phyloP scores from a whole-genome alignment of 768 basidiomycete genomes.

The Tephrocybe sp. region DNA sequence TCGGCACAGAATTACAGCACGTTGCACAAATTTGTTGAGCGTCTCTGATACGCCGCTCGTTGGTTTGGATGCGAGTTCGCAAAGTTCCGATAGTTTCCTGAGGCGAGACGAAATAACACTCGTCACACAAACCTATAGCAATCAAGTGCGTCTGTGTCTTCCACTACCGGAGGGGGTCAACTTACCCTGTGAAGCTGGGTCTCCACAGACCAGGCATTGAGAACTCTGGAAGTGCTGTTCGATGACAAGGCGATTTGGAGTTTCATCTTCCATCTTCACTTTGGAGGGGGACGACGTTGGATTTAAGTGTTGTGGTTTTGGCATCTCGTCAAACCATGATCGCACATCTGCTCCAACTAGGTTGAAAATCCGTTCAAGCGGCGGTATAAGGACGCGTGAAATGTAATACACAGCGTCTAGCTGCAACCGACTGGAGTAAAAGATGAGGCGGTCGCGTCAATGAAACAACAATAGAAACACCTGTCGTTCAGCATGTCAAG shows the following conservation, averaged over 20 bases:
- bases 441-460: not conserved
- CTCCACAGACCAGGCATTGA: conserved; percentile 71
- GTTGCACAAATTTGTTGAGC: conserved; percentile 71
- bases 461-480: conserved; percentile 34
- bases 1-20: conserved; percentile 57
- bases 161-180: not conserved
- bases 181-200: conserved; percentile 52
- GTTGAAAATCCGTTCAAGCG: conserved; percentile 88
- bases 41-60: conserved; percentile 54
- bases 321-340: conserved; percentile 89
- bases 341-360: conserved; percentile 87
- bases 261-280: conserved; percentile 20
- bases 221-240: conserved; percentile 74
- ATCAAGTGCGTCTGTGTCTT: not conserved
- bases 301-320: conserved; percentile 41
- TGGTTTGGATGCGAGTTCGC: conserved; percentile 48
- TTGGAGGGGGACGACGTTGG: conserved; percentile 34
- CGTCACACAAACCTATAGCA: conserved; percentile 59
- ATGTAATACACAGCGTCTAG: conserved; percentile 94
- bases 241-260: conserved; percentile 50
- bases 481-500: conserved; percentile 64
- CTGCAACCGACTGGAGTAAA: conserved; percentile 51
- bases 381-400: conserved; percentile 80
- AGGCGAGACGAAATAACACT: conserved; percentile 48
- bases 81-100: conserved; percentile 59